Base-by-base conservation (phyloP, 805 yeast species). In the Nakazawaea populi region DNA sequence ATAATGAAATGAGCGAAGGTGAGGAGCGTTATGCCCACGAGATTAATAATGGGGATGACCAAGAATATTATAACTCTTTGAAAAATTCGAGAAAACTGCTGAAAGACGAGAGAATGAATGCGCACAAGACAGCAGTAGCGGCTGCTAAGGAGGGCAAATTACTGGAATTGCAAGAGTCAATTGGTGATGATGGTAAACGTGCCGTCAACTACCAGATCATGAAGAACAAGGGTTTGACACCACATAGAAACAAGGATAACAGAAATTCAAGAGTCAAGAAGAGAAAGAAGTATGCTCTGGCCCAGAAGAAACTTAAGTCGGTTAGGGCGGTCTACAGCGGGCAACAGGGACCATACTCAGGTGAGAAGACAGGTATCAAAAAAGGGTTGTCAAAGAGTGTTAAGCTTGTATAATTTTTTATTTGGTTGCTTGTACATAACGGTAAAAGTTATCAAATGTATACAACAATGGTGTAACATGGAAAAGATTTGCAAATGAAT, bases 281-380 rank as follows among this genome's bases (percentile, higher is more conserved):
- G 95, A 87, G 99, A 77, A 88, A 84, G 83, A 89, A 89, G 81
- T 94, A 87, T 74, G 98, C 89, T 56, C 77, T 80, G 66, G 99
- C 99, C 31, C 83, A 89, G 74, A 92, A 89, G 89, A 89, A 89
- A 68, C 85, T 94, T 69, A 83, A 84, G 64, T 87, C 96, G 49
- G 86, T 88, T 56, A 85, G 96, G 68, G 89, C 88, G 49, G 97
- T 90, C n/a, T 90, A 85, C 75, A 78, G 84, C 59, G 75, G 75
- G 46, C 88, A 80, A 47, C 74, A 80, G 55, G 87, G 89, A 56
- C 84, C 96, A 2, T 94, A 94, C 67, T 85, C 78, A 56, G 99
- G 99, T 70, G 99, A 94, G 68, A 78, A 82, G 73, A 90, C 97
- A 18, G 99, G 99, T 88, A 94, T 94, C 66, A 90, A 90, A 76